Evolutionary conservation across 768 basidiomycete species (phyloP).

Genomic region (Trametes meyenii): DNA sequence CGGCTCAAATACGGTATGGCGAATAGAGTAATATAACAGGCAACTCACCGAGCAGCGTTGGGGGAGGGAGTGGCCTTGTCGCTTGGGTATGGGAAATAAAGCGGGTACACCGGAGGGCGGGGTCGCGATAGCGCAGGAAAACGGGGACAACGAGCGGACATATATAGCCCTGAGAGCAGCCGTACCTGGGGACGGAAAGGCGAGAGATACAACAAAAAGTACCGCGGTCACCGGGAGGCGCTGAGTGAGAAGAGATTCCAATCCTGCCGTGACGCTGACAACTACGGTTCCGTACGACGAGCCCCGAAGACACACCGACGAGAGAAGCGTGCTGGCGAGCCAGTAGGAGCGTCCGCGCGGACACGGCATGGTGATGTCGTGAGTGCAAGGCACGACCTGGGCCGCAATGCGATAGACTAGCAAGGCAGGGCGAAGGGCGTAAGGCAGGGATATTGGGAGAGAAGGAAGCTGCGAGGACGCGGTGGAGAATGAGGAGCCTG

Average conservation of each 20-base stretch:
- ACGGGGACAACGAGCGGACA: background rate
- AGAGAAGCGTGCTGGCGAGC: constrained; percentile 1
- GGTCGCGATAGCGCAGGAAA: background rate
- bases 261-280: constrained; percentile 6
- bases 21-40: no score
- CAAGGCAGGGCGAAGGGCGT: background rate
- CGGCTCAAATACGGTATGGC: no score
- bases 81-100: constrained; percentile 1
- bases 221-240: constrained; percentile 5
- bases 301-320: constrained; percentile 9
- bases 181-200: background rate
- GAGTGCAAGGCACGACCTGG: constrained; percentile 13
- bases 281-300: constrained; percentile 1
- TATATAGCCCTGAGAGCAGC: constrained; percentile 19
- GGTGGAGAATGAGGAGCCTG: background rate
- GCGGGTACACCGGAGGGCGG: constrained; percentile 9
- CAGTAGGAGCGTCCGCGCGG: constrained; percentile 2
- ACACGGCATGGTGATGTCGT: constrained; percentile 15
- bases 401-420: background rate
- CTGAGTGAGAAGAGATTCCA: constrained; percentile 13
- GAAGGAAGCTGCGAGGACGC: background rate
- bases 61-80: background rate
- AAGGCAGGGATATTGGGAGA: background rate
- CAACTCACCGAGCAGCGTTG: constrained; percentile 1
- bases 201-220: background rate